Evolutionary conservation across 2,329 filamentous ascomycete genomes (phyloP).

Genomic region (Fusarium lyarnte): DNA sequence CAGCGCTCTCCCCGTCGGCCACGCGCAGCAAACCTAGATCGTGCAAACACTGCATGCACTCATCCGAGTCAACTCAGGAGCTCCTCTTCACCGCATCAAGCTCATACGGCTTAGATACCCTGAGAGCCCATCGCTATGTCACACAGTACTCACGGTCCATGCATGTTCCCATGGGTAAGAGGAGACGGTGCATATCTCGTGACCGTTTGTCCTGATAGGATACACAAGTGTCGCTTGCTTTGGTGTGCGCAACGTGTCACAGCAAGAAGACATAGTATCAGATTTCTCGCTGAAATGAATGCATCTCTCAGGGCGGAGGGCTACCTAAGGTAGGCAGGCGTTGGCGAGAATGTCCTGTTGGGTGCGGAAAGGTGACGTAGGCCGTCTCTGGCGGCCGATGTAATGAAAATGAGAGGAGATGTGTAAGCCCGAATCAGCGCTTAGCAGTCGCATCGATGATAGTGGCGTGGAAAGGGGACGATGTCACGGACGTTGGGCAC

Average conservation of each 20-base stretch:
- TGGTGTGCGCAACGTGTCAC: conserved; percentile 38
- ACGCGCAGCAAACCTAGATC: conserved; percentile 18
- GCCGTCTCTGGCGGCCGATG: not conserved
- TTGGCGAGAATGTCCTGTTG: conserved; percentile 37
- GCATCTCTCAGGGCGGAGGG: not conserved
- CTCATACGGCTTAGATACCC: not conserved
- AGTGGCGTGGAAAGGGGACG: conserved; percentile 84
- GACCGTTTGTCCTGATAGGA: conserved; percentile 17
- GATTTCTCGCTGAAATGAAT: conserved; percentile 29
- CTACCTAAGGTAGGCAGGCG: conserved; percentile 43
- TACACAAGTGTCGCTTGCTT: conserved; percentile 38
- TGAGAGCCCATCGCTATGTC: conserved; percentile 10
- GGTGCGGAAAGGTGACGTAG: conserved; percentile 4
- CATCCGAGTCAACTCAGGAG: conserved; percentile 14
- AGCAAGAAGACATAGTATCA: conserved; percentile 32
- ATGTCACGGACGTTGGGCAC: conserved; percentile 85
- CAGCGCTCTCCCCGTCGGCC: conserved; percentile 20
- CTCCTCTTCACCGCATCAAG: conserved; percentile 31
- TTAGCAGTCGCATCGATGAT: conserved; percentile 69
- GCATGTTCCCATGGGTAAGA: conserved; percentile 11
- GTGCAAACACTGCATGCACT: conserved; percentile 21
- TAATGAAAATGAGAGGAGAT: not conserved
- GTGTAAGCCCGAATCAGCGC: not conserved
- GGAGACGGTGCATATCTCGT: conserved; percentile 3
- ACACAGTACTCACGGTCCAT: conserved; percentile 19